These are phyloP conservation scores for Dryadomyces sulphureus DNA, from an alignment of 2,329 filamentous ascomycete species.

Conservation along the genomic window DNA sequence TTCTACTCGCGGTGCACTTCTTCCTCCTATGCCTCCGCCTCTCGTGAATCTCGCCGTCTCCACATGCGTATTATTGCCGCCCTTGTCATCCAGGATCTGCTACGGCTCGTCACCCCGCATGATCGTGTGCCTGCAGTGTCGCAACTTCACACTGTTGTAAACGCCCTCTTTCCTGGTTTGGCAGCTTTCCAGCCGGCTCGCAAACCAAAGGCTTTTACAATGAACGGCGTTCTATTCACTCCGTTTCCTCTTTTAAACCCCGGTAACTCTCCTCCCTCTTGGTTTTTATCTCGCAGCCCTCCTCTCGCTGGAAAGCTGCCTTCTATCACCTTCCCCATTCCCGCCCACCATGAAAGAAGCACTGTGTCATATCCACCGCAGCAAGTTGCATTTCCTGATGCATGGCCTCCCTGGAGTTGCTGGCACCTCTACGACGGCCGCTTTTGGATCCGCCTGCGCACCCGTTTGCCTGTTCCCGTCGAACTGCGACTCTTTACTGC, in stretches of 20 bases:
- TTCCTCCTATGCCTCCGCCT: conserved; percentile 9
- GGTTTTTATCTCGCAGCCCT: conserved; percentile 8
- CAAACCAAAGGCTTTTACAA: conserved; percentile 21
- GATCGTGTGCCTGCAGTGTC: conserved; percentile 24
- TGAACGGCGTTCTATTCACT: conserved; percentile 32
- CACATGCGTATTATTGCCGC: conserved; percentile 29
- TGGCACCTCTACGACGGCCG: conserved; percentile 42
- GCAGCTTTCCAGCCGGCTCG: conserved; percentile 7
- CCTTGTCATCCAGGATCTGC: conserved; percentile 30
- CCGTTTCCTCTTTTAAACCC: conserved; percentile 28
- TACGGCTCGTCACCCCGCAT: conserved; percentile 36
- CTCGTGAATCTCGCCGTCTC: conserved; percentile 15
- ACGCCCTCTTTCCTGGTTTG: conserved; percentile 33
- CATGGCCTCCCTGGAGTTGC: conserved; percentile 16
- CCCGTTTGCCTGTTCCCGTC: conserved; percentile 26
- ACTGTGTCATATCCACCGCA: background rate
- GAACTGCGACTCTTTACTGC: conserved; percentile 29
- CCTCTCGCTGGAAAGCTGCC: conserved; percentile 10
- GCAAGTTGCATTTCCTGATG: conserved; percentile 9
- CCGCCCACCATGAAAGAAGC: background rate
- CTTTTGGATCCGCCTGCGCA: conserved; percentile 40
- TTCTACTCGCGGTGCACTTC: background rate
- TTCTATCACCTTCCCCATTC: conserved; percentile 8
- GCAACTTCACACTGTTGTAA: conserved; percentile 29
- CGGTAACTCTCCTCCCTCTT: conserved; percentile 10